phyloP scores from a whole-genome alignment of 1,284 basidiomycete species.

The Ustilago trichophora region DNA sequence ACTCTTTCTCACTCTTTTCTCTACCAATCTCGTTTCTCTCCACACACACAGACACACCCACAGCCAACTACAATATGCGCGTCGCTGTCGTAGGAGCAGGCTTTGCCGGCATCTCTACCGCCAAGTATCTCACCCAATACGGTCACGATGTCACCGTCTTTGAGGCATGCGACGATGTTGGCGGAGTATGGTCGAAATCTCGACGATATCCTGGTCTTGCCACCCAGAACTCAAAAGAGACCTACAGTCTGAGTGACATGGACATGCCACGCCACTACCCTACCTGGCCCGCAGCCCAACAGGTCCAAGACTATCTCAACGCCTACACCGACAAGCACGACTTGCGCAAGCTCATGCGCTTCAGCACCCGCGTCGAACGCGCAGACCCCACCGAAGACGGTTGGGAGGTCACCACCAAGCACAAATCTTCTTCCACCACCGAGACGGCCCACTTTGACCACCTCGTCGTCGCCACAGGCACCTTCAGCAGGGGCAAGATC shows the following conservation, averaged over 20 bases:
- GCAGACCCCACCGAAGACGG: constrained; percentile 15
- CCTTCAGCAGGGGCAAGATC: constrained; percentile 48
- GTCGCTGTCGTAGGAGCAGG: constrained; percentile 49
- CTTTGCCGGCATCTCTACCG: constrained; percentile 47
- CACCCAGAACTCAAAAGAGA: constrained; percentile 59
- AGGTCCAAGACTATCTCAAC: constrained; percentile 56
- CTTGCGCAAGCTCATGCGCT: constrained; percentile 28
- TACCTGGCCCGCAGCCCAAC: constrained; percentile 53
- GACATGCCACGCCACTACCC: constrained; percentile 54
- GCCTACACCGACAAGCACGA: constrained; percentile 48
- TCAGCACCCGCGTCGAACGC: constrained; percentile 37
- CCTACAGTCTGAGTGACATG: constrained; percentile 55
- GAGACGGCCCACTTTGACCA: constrained; percentile 23
- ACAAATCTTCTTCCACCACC: not conserved
- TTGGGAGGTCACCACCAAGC: constrained; percentile 27
- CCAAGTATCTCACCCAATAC: constrained; percentile 45
- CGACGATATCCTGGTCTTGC: constrained; percentile 54
- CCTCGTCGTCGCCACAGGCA: constrained; percentile 52
- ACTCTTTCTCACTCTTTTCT: too few species aligned
- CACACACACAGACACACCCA: too few species aligned
- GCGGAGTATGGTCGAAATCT: constrained; percentile 47
- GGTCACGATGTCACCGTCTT: constrained; percentile 47
- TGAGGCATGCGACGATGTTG: constrained; percentile 36
- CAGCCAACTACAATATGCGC: constrained; percentile 16
- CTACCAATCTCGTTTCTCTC: not conserved